Evolutionary conservation across 78 protist genomes (phyloP).

Genomic region (slime mould (Dictyostelium discoideum)): dicty_2.7 NC_007088.5:2599501-2600000

Average conservation of each 20-base stretch:
- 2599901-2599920: conserved; percentile 16
- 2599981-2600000: background rate
- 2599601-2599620: background rate
- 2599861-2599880: background rate
- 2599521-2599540: background rate
- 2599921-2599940: conserved; percentile 40
- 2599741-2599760: background rate
- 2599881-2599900: background rate
- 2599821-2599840: background rate
- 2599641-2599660: too few relatives aligned
- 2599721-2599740: background rate
- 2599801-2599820: background rate
- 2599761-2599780: background rate
- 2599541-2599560: background rate
- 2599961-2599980: background rate
- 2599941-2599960: conserved; percentile 14
- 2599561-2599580: background rate
- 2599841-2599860: background rate
- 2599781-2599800: background rate
- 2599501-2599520: too few relatives aligned
- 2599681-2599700: background rate
- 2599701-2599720: background rate
- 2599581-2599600: background rate
- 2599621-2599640: too few relatives aligned
- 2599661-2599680: background rate